phyloP scores from a whole-genome alignment of 805 yeast genomes.

The Allodekkera sacchari region DNA sequence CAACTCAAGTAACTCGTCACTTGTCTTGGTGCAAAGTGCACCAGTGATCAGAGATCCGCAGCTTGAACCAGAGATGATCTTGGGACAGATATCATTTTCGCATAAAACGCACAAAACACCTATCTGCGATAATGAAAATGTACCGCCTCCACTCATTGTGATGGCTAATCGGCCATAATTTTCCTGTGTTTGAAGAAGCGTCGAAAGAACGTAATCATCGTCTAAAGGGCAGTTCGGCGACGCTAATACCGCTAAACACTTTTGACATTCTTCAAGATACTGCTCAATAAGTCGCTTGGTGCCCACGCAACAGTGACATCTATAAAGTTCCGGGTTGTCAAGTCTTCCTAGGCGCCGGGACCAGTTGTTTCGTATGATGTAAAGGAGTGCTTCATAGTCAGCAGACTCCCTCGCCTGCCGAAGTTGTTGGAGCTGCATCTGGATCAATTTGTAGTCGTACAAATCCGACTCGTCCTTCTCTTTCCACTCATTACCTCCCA shows the following conservation, averaged over 20 bases:
- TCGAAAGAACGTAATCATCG: slow-evolving; percentile 62
- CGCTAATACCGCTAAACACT: slow-evolving; percentile 32
- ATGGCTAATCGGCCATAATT: slow-evolving; percentile 92
- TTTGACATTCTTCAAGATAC: slow-evolving; percentile 69
- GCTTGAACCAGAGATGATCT: slow-evolving; percentile 86
- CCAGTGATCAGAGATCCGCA: slow-evolving; percentile 96
- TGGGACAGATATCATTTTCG: slow-evolving; percentile 70
- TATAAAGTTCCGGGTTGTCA: slow-evolving; percentile 71
- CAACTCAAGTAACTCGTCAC: slow-evolving; percentile 55
- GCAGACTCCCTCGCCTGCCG: slow-evolving; percentile 45
- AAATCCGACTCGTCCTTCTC: slow-evolving; percentile 46
- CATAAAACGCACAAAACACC: slow-evolving; percentile 81
- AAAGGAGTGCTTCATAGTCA: slow-evolving; percentile 56
- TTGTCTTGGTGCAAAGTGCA: slow-evolving; percentile 71
- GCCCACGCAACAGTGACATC: slow-evolving; percentile 76
- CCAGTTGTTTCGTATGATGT: slow-evolving; percentile 78
- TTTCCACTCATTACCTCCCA: slow-evolving; percentile 71
- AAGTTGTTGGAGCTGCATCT: slow-evolving; percentile 45
- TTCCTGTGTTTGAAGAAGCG: slow-evolving; percentile 79
- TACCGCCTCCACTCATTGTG: slow-evolving; percentile 93
- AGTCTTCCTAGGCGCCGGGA: slow-evolving; percentile 78
- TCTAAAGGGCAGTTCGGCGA: slow-evolving; percentile 39
- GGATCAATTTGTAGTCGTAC: slow-evolving; percentile 65
- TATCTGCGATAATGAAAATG: slow-evolving; percentile 86
- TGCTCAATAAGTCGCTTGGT: slow-evolving; percentile 80